Base-by-base conservation (phyloP, 345 rosid genomes). In the Hypericum perforatum region DNA sequence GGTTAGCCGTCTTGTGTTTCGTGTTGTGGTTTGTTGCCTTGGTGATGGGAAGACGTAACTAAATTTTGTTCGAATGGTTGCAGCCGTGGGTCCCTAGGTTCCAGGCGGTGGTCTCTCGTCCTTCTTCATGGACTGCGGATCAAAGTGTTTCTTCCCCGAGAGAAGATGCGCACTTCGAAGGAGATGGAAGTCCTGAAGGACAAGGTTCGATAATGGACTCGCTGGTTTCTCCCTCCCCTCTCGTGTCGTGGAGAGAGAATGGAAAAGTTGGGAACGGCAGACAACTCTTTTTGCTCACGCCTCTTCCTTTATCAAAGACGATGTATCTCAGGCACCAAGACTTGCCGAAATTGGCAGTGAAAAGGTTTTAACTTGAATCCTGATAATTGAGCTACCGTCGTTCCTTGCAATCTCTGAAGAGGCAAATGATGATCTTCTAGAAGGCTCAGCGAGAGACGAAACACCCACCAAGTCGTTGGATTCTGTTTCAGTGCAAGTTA, bases 61-160 rank as follows among this genome's bases (percentile, higher is more conserved):
- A n/a, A n/a, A n/a, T n/a, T n/a, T n/a, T n/a, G n/a, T n/a, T n/a
- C n/a, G n/a, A n/a, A n/a, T n/a, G n/a, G n/a, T n/a, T n/a, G 80
- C 85, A 92, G 98, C 89, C 95, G 43, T 85, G 98, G 97, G 72
- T 71, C 43, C 81, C 86, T 15, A 77, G 91, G 66, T 70, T 88
- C 45, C 75, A 73, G 54, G 67, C 70, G 58, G 78, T 52, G 0
- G 56, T 80, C 41, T 61, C 75, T 0, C 44, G 55, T 48, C 65
- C 63, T 46, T 37, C 59, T 32, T 11, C 45, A 8, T 72, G 67
- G 47, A 0, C 53, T n/a, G n/a, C n/a, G 0, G 56, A 61, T 41
- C 65, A 68, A 60, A 45, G 57, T 49, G 59, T 57, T n/a, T n/a
- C n/a, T n/a, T n/a, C n/a, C n/a, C n/a, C n/a, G n/a, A n/a, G n/a